Percentiles rank a stretch among this genome's conserved stretches.
Evolutionary conservation across 1,284 basidiomycete species (phyloP).

Genomic region (Sporisorium graminicola): DNA sequence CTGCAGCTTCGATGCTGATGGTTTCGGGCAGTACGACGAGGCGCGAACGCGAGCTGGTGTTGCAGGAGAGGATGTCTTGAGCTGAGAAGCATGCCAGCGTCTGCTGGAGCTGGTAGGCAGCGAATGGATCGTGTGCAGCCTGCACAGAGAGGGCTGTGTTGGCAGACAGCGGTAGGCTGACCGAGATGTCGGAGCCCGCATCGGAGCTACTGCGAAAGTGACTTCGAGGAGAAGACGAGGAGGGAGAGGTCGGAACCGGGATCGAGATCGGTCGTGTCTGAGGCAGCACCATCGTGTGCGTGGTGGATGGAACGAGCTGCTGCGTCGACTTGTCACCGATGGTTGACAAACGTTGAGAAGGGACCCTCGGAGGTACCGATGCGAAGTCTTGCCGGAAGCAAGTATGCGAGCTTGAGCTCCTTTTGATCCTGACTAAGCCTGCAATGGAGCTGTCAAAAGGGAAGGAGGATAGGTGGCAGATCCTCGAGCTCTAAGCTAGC

Average conservation of each 20-base stretch:
- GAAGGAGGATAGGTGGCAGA: too few species aligned
- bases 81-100: constrained; percentile 28
- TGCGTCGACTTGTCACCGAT: neutral
- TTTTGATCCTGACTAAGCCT: neutral
- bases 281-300: constrained; percentile 23
- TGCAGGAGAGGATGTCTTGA: constrained; percentile 30
- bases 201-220: constrained; percentile 38
- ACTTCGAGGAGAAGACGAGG: constrained; percentile 12
- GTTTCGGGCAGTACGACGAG: constrained; percentile 26
- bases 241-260: constrained; percentile 16
- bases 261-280: constrained; percentile 41
- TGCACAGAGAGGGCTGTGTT: constrained; percentile 8
- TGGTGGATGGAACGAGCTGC: neutral
- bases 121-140: constrained; percentile 22
- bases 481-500: neutral
- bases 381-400: neutral
- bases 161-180: constrained; percentile 17
- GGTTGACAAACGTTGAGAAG: neutral
- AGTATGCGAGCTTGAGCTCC: neutral
- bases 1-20: constrained; percentile 38
- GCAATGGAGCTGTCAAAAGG: neutral
- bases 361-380: neutral
- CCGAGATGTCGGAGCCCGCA: constrained; percentile 29
- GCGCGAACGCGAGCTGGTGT: constrained; percentile 14
- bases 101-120: constrained; percentile 19